These are phyloP conservation scores for Protomyces gravidus DNA, from an alignment of 1,139 yeast genomes.

Conservation along the genomic window DNA sequence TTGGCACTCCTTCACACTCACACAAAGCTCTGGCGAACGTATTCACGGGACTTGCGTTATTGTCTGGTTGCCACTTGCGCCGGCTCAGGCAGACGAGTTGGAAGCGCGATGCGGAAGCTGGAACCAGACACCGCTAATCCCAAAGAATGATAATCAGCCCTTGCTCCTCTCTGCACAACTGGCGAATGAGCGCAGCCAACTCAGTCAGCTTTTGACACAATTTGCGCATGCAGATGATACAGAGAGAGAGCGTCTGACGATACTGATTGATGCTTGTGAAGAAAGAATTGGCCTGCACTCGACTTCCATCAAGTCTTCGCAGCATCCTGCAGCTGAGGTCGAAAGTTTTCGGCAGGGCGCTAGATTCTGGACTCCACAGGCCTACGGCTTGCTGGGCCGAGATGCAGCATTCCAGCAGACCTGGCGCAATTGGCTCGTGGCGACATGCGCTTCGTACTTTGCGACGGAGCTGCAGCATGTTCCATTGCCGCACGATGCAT, in stretches of 20 bases:
- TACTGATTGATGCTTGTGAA: constrained; percentile 23
- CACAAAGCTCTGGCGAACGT: constrained; percentile 30
- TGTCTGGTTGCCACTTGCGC: constrained; percentile 32
- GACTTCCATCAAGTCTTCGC: constrained; percentile 30
- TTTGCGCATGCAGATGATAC: background rate
- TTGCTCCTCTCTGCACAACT: constrained; percentile 19
- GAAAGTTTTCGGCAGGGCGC: constrained; percentile 29
- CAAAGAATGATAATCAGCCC: constrained; percentile 32
- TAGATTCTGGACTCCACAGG: constrained; percentile 33
- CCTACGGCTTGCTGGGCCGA: constrained; percentile 33
- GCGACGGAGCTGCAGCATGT: constrained; percentile 23
- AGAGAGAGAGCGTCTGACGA: constrained; percentile 3
- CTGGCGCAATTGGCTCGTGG: constrained; percentile 32
- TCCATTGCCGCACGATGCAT: background rate
- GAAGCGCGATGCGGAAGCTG: constrained; percentile 30
- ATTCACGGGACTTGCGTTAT: constrained; percentile 32
- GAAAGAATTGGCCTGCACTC: constrained; percentile 32
- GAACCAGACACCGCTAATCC: constrained; percentile 27
- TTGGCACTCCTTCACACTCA: constrained; percentile 33
- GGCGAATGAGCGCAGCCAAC: constrained; percentile 22
- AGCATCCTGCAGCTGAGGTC: constrained; percentile 26
- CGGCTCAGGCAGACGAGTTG: constrained; percentile 22
- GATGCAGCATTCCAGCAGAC: constrained; percentile 27
- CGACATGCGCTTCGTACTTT: constrained; percentile 26
- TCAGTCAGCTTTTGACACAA: constrained; percentile 9